Evolutionary conservation across 225 moss, liverwort and hornwort species (phyloP), one percentile per base, ranked within the genome.

Genomic region (Neckera pumila): DNA sequence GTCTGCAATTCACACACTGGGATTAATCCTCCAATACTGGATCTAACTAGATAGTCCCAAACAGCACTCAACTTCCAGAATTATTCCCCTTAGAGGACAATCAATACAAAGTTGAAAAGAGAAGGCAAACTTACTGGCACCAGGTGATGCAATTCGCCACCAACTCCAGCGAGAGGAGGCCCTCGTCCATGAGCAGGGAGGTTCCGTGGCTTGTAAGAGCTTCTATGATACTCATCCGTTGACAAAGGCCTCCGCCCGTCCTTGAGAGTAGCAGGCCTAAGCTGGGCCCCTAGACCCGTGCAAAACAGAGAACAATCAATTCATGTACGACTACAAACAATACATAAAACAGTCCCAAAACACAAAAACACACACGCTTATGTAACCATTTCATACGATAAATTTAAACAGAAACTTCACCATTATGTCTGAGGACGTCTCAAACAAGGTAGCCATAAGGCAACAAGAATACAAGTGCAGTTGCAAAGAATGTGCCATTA

Each of bases 211-310:
- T 95, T 99, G 86, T 99, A 99, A 53, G 99, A 93, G 88, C 95
- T 99, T 90, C 99, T 94, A 82, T 97, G 99, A 86, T 99, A 97
- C 90, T 99, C 99, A 23, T 99, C 99, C 60, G 94, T 97, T 53
- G 99, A 96, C 80, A 97, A 92, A 75, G 99, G 99, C 81, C 99
- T 93, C 86, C 99, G 91, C 34, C 99, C 99, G 89, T 99, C 99
- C 93, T 95, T 99, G 4, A 96, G 90, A 53, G 96, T 92, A 91
- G 94, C 92, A 61, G 95, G 95, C 88, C 95, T 99, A n/a, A 94
- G 93, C n/a, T 92, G 91, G 57, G 94, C 91, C 82, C 96, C 98
- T 98, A 90, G 81, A 86, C 86, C 86, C 84, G 82, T 89, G 62
- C 75, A 79, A 82, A 49, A 64, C 23, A 80, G 51, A 28, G 76